Base-by-base conservation (phyloP, 2,329 filamentous ascomycete genomes). In the Sporothrix pseudoabietina region DNA sequence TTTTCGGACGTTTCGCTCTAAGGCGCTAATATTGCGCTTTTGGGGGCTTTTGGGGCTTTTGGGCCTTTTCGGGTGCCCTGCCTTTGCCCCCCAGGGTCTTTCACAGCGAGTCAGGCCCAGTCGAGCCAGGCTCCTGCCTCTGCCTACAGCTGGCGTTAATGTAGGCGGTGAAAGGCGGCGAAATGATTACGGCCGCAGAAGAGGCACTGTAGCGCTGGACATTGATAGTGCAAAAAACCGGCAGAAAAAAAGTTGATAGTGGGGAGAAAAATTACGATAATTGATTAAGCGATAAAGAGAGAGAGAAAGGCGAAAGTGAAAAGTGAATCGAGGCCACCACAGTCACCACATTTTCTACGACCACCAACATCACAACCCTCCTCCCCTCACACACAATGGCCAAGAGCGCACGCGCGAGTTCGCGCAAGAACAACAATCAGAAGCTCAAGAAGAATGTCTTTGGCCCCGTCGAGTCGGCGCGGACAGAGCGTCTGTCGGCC, bases 391-490 rank as follows among this genome's bases (percentile, higher is more conserved):
- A 30, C 66, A 71, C 54, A 77, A 98, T 98, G 95, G 95, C 94
- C 32, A 98, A 97, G 82, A 92, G 93, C 80, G 86, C 92, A 75
- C 88, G 95, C 81, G 89, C 94, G 77, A 97, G 91, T 80, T 86
- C 88, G 77, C 89, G 87, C 78, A 98, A 98, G 85, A 87, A 87
- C 79, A 98, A 98, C 85, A 94, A 94, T 84, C 87, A 88, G 77
- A 91, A 89, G 78, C 87, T 97, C 76, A 94, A 94, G 82, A 86
- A 88, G 77, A 90, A 89, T 76, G 91, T 98, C 77, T 98, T 97
- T 82, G 93, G 91, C 1, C 95, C 95, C 19, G 90, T 90, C 72
- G 93, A 95, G 81, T 85, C 87, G 78, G 94, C 92, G 63, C 89
- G 95, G 77, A 91, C 90, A 71, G 91, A 94, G 82, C 91, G 95